These are phyloP conservation scores for Monascus purpureus DNA, from an alignment of 495 filamentous ascomycete genomes.

Conservation along the genomic window DNA sequence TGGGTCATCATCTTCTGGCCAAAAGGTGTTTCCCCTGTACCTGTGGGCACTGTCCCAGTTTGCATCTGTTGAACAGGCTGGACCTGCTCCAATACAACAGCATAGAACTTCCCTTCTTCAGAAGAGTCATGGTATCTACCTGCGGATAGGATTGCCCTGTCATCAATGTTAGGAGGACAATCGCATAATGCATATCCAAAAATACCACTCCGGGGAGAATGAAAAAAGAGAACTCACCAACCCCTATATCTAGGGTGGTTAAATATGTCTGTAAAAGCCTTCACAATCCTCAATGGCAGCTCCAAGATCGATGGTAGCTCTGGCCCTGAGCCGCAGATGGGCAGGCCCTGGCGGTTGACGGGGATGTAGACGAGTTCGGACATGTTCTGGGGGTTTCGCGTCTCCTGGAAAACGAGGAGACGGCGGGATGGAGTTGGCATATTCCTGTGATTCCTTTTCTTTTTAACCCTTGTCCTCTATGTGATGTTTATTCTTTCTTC, in stretches of 20 bases:
- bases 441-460: not conserved
- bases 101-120: constrained; percentile 29
- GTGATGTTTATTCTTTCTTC: no score
- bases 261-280: constrained; percentile 31
- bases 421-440: constrained; percentile 7
- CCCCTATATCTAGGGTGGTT: constrained; percentile 32
- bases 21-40: not conserved
- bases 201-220: constrained; percentile 3
- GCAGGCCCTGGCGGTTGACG: constrained; percentile 30
- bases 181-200: constrained; percentile 2
- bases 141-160: constrained; percentile 24
- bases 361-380: constrained; percentile 22
- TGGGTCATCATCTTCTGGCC: not conserved
- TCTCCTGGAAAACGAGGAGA: constrained; percentile 25
- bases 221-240: constrained; percentile 19
- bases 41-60: not conserved
- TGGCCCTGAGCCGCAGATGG: constrained; percentile 23
- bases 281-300: constrained; percentile 24
- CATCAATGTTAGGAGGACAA: constrained; percentile 4
- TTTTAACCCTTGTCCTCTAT: no score
- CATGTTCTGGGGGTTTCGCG: constrained; percentile 17
- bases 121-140: constrained; percentile 28
- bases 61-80: not conserved
- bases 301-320: constrained; percentile 25
- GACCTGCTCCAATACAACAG: constrained; percentile 26